Base-by-base conservation (phyloP, 352 stramenopile genomes). In the Phytophthora hibernalis region DNA sequence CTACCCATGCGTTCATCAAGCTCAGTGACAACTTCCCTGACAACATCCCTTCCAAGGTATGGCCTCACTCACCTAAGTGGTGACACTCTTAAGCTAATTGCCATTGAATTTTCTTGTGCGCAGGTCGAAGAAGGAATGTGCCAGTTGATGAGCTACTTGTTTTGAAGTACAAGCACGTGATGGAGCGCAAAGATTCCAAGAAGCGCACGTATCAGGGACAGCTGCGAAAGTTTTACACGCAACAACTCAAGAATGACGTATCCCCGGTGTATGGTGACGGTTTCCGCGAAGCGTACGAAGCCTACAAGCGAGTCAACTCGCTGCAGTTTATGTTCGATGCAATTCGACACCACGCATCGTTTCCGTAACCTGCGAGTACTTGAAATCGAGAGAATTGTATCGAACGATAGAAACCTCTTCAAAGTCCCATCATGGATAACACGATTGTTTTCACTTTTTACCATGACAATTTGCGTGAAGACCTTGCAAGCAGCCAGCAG, bases 111-210 rank as follows among this genome's bases (percentile, higher is more conserved):
- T 61, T 18, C 44, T 38, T 54, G 7, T 1, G 28, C 20, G 16
- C 10, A 71, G 57, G 40, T 71, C 10, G 85, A 93, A 51, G 85
- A 93, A 76, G 85, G 85, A 18, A 76, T 90, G 37, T 93, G 85
- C 60, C 82, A 93, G 52, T 68, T 93, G 59, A 87, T 93, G 68
- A 90, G 82, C 65, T 93, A 83, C 58, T 59, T 93, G 9, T 93
- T 79, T 56, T 64, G 22, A 87, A 90, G 71, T 90, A 91, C 70
- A 85, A 83, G 58, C 82, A 87, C 37, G 69, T 89, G 52, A 64
- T 88, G 44, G 68, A 75, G 21, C 62, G 70, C 37, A 71, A 80
- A 59, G 59, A 60, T 1, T 73, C 54, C n/a, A 73, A 79, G 65
- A 67, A 76, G 13, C 68, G 56, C 22, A 70, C 65, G 2, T 90